phyloP scores from a whole-genome alignment of 139 green algal species.

The Penium margaritaceum region DNA sequence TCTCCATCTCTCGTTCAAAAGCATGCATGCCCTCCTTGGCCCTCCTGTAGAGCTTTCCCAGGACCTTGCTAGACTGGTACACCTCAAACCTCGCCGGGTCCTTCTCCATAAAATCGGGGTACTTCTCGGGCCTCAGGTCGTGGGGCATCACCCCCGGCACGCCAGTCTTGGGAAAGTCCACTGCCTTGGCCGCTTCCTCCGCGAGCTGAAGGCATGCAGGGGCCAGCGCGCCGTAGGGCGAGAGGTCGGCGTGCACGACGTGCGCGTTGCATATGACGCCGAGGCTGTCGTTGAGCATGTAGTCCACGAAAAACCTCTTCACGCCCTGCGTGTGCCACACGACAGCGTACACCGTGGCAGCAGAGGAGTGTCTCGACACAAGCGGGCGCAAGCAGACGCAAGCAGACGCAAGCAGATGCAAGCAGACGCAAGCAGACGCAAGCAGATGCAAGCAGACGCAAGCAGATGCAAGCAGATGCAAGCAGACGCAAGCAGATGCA shows the following conservation, averaged over 20 bases:
- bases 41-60: conserved; percentile 27
- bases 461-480: no score
- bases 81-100: conserved; percentile 9
- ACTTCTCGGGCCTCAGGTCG: conserved; percentile 1
- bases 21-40: not conserved
- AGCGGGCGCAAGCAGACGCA: no score
- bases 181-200: not conserved
- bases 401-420: conserved; percentile 18
- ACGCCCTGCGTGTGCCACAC: not conserved
- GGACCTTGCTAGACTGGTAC: conserved; percentile 18
- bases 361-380: no score
- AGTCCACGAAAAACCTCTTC: conserved; percentile 3
- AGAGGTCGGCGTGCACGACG: conserved; percentile 24
- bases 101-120: conserved; percentile 49
- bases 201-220: conserved; percentile 17
- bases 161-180: conserved; percentile 41
- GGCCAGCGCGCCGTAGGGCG: not conserved
- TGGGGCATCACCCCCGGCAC: conserved; percentile 9
- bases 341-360: no score
- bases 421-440: no score
- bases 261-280: conserved; percentile 34
- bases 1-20: not conserved
- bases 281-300: conserved; percentile 24
- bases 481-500: no score
- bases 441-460: no score